Base-by-base conservation (phyloP, 495 filamentous ascomycete genomes). In the Achaetomiella virescens region DNA sequence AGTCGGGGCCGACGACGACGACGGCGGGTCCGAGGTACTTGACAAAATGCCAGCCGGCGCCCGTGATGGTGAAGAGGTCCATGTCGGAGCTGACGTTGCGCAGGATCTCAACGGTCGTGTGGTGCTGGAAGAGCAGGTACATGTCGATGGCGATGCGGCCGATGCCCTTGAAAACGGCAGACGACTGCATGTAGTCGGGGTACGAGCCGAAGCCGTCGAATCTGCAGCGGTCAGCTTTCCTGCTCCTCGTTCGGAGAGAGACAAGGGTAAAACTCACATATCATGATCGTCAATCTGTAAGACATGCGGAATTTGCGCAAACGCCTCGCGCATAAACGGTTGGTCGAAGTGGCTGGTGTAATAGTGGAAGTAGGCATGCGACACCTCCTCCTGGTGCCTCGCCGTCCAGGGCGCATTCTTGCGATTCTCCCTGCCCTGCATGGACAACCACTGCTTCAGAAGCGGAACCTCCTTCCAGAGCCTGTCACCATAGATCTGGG, bases 101-200 rank as follows among this genome's bases (percentile, higher is more conserved):
- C 17, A 98, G 82, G 29, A 97, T 87, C 62, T 97, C 95, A 17
- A 95, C 81, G 1, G 91, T 96, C 0, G 95, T 96, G 69, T 98
- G 93, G 66, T 98, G 93, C 64, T 98, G 93, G 76, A 98, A 98
- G 18, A 98, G 83, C n/a, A 98, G 79, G 65, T 97, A 98, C 90
- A 96, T 97, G 57, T 97, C 90, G 51, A 95, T 92, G n/a, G 89
- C 95, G 25, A 98, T 86, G 21, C 93, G 87, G 22, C 93, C 93
- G 61, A 97, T 96, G 68, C 96, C 96, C 70, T 96, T 96, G 78
- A 98, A 97, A 75, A 97, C 90, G 54, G 95, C 85, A 1, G 89
- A 95, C 64, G 86, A 87, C 67, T 98, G 93, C 92, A 98, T 97
- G 63, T 98, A 95, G 57, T 96, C 91, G 1, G 93, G 93, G 60